A percentile compares a stretch with the other conserved stretches of the same genome.
Conservation (phyloP, 768 basidiomycete genomes). For the Sarcomyxa edulis region DNA sequence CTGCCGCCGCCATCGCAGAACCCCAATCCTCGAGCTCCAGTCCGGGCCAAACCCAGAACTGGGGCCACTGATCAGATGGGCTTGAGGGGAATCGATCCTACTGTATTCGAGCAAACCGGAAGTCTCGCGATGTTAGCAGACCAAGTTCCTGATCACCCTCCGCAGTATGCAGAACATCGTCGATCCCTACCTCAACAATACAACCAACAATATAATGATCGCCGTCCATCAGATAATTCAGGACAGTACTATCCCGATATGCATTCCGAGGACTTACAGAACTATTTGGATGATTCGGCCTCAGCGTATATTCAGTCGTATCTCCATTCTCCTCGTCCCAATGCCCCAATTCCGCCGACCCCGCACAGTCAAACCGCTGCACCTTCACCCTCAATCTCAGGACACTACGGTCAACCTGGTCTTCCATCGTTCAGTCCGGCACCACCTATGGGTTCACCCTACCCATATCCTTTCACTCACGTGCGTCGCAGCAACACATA, state of each 20-base stretch:
- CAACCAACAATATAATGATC: slow-evolving; percentile 8
- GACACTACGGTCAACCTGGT: slow-evolving; percentile 34
- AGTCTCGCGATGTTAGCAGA: slow-evolving; percentile 2
- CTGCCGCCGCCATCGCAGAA: slow-evolving; percentile 10
- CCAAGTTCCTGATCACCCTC: slow-evolving; percentile 15
- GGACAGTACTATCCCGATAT: slow-evolving; percentile 22
- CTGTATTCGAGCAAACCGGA: slow-evolving; percentile 42
- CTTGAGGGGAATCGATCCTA: slow-evolving; percentile 52
- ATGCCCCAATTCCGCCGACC: slow-evolving; percentile 76
- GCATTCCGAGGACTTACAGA: slow-evolving; percentile 53
- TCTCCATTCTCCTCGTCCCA: slow-evolving; percentile 56
- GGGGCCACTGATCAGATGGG: slow-evolving; percentile 60
- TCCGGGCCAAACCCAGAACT: slow-evolving; percentile 47
- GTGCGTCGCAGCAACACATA: slow-evolving; percentile 51
- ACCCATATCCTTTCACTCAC: slow-evolving; percentile 73
- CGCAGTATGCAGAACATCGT: slow-evolving; percentile 23
- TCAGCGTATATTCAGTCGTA: slow-evolving; percentile 57
- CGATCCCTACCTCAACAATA: slow-evolving; percentile 19
- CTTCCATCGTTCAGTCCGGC: slow-evolving; percentile 46
- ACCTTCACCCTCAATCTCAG: slow-evolving; percentile 62
- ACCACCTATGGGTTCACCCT: slow-evolving; percentile 65
- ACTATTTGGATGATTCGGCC: slow-evolving; percentile 54
- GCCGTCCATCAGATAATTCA: background rate
- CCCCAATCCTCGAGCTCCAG: slow-evolving; percentile 4
- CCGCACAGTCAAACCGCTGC: slow-evolving; percentile 73